phyloP scores from a whole-genome alignment of 2,329 filamentous ascomycete genomes.

The Trichoderma aggressivum region DNA sequence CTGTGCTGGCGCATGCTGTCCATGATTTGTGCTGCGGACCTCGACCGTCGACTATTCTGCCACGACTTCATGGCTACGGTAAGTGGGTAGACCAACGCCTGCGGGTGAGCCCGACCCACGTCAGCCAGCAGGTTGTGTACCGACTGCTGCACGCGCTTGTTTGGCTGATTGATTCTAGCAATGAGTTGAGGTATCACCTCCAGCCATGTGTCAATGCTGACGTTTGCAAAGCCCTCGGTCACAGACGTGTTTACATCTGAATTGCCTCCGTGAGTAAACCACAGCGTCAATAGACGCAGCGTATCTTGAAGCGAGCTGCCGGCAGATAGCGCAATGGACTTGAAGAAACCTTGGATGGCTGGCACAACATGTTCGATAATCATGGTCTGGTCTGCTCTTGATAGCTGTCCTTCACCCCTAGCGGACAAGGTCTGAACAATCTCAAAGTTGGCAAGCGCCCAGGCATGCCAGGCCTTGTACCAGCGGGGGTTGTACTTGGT shows the following conservation, averaged over 20 bases:
- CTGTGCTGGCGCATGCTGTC: constrained; percentile 97
- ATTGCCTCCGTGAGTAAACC: constrained; percentile 91
- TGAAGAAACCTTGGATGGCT: constrained; percentile 93
- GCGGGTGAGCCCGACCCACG: constrained; percentile 89
- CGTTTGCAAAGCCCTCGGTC: constrained; percentile 82
- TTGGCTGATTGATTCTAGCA: constrained; percentile 94
- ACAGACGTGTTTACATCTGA: constrained; percentile 84
- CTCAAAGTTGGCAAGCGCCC: constrained; percentile 97
- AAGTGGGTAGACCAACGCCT: constrained; percentile 92
- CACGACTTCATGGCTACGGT: constrained; percentile 96
- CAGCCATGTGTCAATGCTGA: constrained; percentile 97
- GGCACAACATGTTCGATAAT: constrained; percentile 88
- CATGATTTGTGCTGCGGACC: constrained; percentile 91
- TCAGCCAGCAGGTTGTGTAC: constrained; percentile 91
- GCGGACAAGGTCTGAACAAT: constrained; percentile 81
- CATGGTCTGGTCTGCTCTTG: constrained; percentile 56
- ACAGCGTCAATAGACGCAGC: constrained; percentile 84
- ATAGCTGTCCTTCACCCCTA: constrained; percentile 54
- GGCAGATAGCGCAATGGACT: constrained; percentile 87
- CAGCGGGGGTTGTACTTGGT: constrained; percentile 92
- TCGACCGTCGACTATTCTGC: constrained; percentile 76
- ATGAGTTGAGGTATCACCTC: constrained; percentile 98
- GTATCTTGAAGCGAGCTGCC: constrained; percentile 96
- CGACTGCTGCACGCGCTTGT: constrained; percentile 78
- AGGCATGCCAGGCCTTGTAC: constrained; percentile 99